Percentiles rank a stretch among this genome's conserved stretches.
These are phyloP conservation scores for Plectosphaerella cucumerina DNA, from an alignment of 2,329 filamentous ascomycete species.

Conservation along the genomic window DNA sequence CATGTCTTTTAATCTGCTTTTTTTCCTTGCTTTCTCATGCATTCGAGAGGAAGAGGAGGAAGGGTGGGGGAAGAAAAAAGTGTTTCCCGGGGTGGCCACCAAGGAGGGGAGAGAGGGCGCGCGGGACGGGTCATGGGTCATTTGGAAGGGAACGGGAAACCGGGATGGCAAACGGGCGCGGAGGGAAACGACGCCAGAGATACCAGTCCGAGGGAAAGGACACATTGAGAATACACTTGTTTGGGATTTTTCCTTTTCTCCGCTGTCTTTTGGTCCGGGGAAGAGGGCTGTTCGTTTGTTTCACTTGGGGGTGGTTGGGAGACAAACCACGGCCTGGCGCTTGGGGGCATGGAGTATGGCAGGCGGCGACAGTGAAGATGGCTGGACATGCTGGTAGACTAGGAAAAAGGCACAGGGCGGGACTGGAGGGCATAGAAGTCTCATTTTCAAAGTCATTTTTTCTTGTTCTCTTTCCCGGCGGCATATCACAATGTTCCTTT, in stretches of 20 bases:
- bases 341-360: too few species aligned
- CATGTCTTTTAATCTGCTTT: constrained; percentile 1
- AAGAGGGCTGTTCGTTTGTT: not conserved
- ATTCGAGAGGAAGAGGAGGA: not conserved
- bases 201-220: not conserved
- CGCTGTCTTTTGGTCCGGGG: too few species aligned
- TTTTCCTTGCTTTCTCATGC: constrained; percentile 5
- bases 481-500: too few species aligned
- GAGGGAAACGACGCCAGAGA: not conserved
- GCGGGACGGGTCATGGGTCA: constrained; percentile 17
- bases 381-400: too few species aligned
- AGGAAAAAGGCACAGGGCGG: too few species aligned
- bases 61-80: not conserved
- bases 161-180: too few species aligned
- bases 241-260: not conserved
- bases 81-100: not conserved
- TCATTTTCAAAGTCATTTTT: too few species aligned
- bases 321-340: too few species aligned
- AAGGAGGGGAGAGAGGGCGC: not conserved
- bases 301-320: not conserved
- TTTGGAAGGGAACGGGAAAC: constrained; percentile 1
- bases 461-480: too few species aligned
- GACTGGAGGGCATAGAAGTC: too few species aligned
- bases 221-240: constrained; percentile 2
- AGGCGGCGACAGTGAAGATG: too few species aligned